Conservation (phyloP, 371 early-diverging fungal genomes). For the Mortierella sp. region DNA sequence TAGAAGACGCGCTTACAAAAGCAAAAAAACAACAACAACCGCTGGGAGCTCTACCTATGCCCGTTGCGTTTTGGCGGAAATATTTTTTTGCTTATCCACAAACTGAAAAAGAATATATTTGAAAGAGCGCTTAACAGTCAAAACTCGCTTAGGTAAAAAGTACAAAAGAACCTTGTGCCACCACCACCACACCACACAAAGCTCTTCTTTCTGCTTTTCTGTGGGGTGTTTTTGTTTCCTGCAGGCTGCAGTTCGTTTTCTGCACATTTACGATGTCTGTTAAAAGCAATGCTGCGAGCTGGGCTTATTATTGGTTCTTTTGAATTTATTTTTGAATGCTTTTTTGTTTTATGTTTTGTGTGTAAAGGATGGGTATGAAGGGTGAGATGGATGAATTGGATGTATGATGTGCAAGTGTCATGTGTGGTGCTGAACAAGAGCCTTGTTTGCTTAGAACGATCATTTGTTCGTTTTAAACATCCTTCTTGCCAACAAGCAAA, state of each 20-base stretch:
- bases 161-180: not conserved
- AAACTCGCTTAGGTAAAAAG: constrained; percentile 5
- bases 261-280: not conserved
- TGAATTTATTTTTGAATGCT: constrained; percentile 2
- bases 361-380: not conserved
- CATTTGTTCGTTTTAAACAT: not conserved
- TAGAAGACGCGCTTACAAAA: constrained; percentile 14
- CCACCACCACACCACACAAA: not conserved
- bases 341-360: not conserved
- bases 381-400: not conserved
- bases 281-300: not conserved
- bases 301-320: not conserved
- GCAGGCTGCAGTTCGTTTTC: not conserved
- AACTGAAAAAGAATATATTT: not conserved
- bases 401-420: not conserved
- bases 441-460: no score
- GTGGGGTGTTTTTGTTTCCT: not conserved
- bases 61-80: not conserved
- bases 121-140: not conserved
- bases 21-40: not conserved
- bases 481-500: constrained; percentile 41
- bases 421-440: not conserved
- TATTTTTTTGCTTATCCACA: not conserved
- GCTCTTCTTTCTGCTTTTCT: not conserved
- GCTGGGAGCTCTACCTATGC: not conserved